Evolutionary conservation across 1,284 basidiomycete genomes (phyloP).

Genomic region (Ceratobasidium sp.): DNA sequence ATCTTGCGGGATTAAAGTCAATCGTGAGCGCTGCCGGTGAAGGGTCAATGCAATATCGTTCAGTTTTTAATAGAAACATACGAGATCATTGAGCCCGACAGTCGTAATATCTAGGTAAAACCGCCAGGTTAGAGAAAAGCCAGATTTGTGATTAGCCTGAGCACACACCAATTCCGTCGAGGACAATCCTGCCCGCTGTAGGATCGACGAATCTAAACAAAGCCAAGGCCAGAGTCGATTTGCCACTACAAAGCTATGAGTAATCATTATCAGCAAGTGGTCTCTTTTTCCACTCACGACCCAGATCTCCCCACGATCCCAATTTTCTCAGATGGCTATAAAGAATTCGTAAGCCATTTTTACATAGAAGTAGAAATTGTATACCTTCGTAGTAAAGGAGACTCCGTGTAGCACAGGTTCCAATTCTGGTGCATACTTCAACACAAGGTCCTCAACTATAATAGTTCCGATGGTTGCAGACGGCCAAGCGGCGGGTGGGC

Average conservation of each 20-base stretch:
- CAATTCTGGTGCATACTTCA: slow-evolving; percentile 88
- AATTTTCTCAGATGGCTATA: slow-evolving; percentile 73
- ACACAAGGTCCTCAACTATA: slow-evolving; percentile 76
- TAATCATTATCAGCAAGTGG: slow-evolving; percentile 39
- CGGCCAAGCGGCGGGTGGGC: slow-evolving; percentile 89
- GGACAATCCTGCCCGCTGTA: slow-evolving; percentile 78
- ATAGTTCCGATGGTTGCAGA: slow-evolving; percentile 63
- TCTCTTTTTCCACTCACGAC: slow-evolving; percentile 50
- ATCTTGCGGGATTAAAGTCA: slow-evolving; percentile 7
- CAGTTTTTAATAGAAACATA: slow-evolving; percentile 79
- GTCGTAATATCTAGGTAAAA: slow-evolving; percentile 72
- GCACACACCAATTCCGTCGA: slow-evolving; percentile 81
- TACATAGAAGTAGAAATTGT: slow-evolving; percentile 49
- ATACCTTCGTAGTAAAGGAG: slow-evolving; percentile 68
- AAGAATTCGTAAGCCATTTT: background rate
- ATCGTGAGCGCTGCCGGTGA: slow-evolving; percentile 19
- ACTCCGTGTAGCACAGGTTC: slow-evolving; percentile 85
- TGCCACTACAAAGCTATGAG: slow-evolving; percentile 66
- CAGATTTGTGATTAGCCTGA: too few relatives aligned
- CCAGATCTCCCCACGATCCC: slow-evolving; percentile 84
- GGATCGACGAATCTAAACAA: slow-evolving; percentile 93
- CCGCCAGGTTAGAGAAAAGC: background rate
- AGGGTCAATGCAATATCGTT: background rate
- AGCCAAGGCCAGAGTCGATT: slow-evolving; percentile 87
- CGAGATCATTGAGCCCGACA: slow-evolving; percentile 87